phyloP scores from a whole-genome alignment of 495 filamentous ascomycete species.

The Penicillium pulvis region DNA sequence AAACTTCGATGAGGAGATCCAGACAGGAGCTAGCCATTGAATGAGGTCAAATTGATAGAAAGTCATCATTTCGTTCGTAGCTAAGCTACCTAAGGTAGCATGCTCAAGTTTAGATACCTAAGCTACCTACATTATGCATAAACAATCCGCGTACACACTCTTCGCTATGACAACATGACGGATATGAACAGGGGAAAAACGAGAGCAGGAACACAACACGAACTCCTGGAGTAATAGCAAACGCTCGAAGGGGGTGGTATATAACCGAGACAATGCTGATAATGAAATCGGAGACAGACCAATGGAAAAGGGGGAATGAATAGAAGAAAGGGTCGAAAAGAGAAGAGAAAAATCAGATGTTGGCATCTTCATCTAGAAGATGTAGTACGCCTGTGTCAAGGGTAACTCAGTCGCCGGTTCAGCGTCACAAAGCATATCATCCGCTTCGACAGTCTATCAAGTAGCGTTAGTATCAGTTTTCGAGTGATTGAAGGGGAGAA shows the following conservation, averaged over 20 bases:
- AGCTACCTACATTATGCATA: conserved; percentile 9
- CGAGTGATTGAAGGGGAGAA: too few species aligned
- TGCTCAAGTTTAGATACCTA: background rate
- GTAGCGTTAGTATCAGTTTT: background rate
- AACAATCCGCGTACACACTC: conserved; percentile 10
- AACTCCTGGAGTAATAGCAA: conserved; percentile 16
- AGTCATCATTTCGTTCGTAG: conserved; percentile 20
- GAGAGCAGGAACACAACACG: conserved; percentile 2
- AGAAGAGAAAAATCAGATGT: background rate
- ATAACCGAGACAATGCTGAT: conserved; percentile 18
- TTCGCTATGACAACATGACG: conserved; percentile 14
- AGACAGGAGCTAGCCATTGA: too few species aligned
- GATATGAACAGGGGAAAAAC: background rate
- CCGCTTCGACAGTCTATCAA: conserved; percentile 71
- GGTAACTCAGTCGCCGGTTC: conserved; percentile 75
- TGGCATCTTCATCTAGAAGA: conserved; percentile 57
- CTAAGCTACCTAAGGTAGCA: conserved; percentile 9
- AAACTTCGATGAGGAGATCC: too few species aligned
- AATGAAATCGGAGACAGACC: background rate
- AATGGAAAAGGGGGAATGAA: background rate
- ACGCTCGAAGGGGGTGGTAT: conserved; percentile 28
- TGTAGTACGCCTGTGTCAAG: conserved; percentile 77
- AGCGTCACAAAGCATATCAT: conserved; percentile 73
- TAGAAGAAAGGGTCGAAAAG: conserved; percentile 1
- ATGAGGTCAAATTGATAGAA: background rate